Conservation (phyloP, 2,329 filamentous ascomycete genomes). For the Monilinia aucupariae region DNA sequence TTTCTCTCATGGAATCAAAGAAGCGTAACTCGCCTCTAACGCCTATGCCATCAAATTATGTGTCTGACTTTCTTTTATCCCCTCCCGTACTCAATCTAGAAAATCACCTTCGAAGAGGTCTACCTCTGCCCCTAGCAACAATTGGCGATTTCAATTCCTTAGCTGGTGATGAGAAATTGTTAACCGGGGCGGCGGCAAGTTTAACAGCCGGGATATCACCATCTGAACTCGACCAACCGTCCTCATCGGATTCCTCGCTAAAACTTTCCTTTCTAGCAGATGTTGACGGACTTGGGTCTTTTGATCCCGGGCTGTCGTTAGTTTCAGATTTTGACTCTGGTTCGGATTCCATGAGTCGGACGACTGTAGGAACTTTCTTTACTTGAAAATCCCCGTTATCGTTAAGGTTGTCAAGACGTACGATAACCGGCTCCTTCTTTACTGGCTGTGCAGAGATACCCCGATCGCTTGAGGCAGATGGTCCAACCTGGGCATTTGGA, state of each 20-base stretch:
- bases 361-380: conserved; percentile 29
- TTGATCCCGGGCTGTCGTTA: not conserved
- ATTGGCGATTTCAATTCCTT: not conserved
- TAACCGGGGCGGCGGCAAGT: not conserved
- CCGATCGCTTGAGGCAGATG: not conserved
- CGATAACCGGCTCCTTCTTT: conserved; percentile 27
- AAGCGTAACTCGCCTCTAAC: not conserved
- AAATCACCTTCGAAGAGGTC: not conserved
- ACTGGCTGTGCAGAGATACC: not conserved
- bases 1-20: not conserved
- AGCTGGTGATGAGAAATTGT: not conserved
- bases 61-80: not conserved
- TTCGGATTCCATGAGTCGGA: conserved; percentile 27
- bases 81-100: not conserved
- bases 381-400: not conserved
- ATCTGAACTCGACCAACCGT: conserved; percentile 14
- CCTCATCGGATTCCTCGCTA: conserved; percentile 5
- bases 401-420: conserved; percentile 21
- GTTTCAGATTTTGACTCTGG: conserved; percentile 12
- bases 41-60: not conserved
- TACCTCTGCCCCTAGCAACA: not conserved
- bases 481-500: not conserved
- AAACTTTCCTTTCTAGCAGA: not conserved
- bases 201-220: conserved; percentile 12
- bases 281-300: not conserved